phyloP scores from a whole-genome alignment of 768 basidiomycete species.

The Lactarius pseudohatsudake region DNA sequence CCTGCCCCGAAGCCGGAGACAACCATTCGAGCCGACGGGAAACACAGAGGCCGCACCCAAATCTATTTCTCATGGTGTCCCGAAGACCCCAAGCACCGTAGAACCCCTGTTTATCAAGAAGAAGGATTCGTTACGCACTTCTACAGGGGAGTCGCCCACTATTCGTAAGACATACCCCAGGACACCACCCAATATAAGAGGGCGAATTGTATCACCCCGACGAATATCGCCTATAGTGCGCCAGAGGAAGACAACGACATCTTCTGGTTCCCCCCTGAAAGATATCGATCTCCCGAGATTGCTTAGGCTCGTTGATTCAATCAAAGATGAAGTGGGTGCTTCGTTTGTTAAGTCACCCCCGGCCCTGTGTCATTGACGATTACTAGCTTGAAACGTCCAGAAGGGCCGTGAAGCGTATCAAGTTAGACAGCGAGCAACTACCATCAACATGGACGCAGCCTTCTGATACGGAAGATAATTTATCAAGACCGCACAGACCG shows the following conservation, averaged over 20 bases:
- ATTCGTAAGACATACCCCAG: conserved; percentile 39
- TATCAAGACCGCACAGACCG: conserved; percentile 59
- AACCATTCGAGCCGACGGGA: conserved; percentile 55
- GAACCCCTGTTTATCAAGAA: conserved; percentile 87
- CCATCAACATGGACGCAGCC: conserved; percentile 22
- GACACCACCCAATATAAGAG: conserved; percentile 41
- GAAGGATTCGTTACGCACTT: conserved; percentile 62
- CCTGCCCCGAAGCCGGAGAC: conserved; percentile 71
- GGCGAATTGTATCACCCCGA: conserved; percentile 29
- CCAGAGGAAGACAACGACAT: conserved; percentile 12
- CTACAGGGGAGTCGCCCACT: conserved; percentile 41
- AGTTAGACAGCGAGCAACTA: conserved; percentile 58
- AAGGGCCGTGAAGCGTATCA: conserved; percentile 72
- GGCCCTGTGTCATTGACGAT: conserved; percentile 12
- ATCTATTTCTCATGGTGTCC: conserved; percentile 32
- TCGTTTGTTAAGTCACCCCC: neutral
- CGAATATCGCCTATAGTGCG: conserved; percentile 30
- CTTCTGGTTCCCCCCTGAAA: conserved; percentile 29
- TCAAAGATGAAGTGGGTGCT: conserved; percentile 63
- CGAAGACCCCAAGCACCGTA: conserved; percentile 45
- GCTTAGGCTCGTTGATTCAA: conserved; percentile 50
- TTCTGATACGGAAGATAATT: conserved; percentile 15
- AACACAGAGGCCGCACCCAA: conserved; percentile 59
- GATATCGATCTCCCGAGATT: conserved; percentile 47
- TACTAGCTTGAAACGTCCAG: conserved; percentile 68